Evolutionary conservation across 73 alveolate genomes (phyloP).

Genomic region (Paramecium octaurelia): DNA sequence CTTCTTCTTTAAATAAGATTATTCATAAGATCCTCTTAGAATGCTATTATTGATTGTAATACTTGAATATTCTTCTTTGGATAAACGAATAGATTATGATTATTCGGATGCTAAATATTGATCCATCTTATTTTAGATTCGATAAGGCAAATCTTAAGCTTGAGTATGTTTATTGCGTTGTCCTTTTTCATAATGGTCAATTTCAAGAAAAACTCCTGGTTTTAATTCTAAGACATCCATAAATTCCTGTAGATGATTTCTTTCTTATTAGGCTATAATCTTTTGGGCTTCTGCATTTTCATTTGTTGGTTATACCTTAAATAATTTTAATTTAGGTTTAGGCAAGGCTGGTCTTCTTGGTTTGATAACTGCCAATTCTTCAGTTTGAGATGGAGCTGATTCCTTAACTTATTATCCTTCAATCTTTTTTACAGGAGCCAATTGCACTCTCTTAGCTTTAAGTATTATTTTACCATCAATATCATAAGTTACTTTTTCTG

Average conservation of each 20-base stretch:
- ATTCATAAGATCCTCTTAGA: constrained; percentile 32
- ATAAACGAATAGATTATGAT: constrained; percentile 11
- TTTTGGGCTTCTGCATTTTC: background rate
- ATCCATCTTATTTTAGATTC: background rate
- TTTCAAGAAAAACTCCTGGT: constrained; percentile 37
- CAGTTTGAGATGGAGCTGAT: background rate
- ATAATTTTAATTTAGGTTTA: background rate
- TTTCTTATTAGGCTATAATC: background rate
- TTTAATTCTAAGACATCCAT: background rate
- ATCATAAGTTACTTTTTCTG: constrained; percentile 42
- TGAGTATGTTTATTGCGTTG: background rate
- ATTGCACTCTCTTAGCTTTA: background rate
- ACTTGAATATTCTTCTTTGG: constrained; percentile 37
- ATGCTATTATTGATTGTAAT: background rate
- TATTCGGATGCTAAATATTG: constrained; percentile 6
- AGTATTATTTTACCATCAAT: constrained; percentile 34
- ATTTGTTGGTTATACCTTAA: background rate
- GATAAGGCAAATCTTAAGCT: constrained; percentile 23
- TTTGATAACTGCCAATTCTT: background rate
- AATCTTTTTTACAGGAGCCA: background rate
- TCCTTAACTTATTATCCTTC: background rate
- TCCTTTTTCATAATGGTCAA: background rate
- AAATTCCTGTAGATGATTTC: background rate
- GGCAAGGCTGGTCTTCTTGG: background rate
- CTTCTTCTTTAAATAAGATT: constrained; percentile 13